A percentile compares a stretch with the other conserved stretches of the same genome.
These are phyloP conservation scores for Pseudocercospora crystallina DNA, from an alignment of 2,329 filamentous ascomycete genomes.

Conservation along the genomic window DNA sequence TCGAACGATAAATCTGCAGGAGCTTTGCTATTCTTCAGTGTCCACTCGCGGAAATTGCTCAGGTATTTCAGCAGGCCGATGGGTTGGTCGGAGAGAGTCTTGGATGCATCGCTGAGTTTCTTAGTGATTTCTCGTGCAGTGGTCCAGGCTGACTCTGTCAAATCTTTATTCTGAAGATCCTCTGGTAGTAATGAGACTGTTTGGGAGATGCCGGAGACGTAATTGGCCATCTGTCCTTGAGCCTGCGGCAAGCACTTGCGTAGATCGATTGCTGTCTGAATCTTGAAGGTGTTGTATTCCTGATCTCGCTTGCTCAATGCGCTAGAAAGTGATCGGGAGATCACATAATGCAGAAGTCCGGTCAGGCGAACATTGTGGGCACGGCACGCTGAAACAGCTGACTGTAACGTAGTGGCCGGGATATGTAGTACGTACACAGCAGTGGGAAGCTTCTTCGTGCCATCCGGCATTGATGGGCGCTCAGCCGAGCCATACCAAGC, in stretches of 20 bases:
- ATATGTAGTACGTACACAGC: conserved; percentile 37
- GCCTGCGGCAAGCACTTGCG: conserved; percentile 37
- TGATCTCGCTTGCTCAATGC: conserved; percentile 25
- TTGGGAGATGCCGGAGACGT: conserved; percentile 27
- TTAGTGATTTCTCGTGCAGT: conserved; percentile 35
- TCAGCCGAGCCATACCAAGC: conserved; percentile 24
- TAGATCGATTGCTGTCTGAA: conserved; percentile 44
- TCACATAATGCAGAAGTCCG: conserved; percentile 41
- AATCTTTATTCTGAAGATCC: background rate
- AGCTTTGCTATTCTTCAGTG: conserved; percentile 39
- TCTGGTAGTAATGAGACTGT: conserved; percentile 5
- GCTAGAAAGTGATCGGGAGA: conserved; percentile 40
- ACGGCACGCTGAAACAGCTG: conserved; percentile 34
- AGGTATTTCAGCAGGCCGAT: conserved; percentile 47
- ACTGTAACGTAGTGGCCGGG: conserved; percentile 26
- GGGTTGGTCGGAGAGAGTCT: conserved; percentile 40
- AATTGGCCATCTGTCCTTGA: conserved; percentile 39
- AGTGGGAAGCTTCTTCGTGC: conserved; percentile 24
- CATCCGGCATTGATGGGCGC: conserved; percentile 12
- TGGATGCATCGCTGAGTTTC: conserved; percentile 34
- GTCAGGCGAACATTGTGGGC: conserved; percentile 43
- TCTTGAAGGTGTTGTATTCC: conserved; percentile 37
- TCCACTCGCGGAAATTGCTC: conserved; percentile 43
- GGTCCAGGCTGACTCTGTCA: conserved; percentile 34
- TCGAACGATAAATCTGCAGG: conserved; percentile 45